Evolutionary conservation across 352 stramenopile species (phyloP), one percentile per base, ranked within the genome.

Genomic region (Phytophthora pinifolia): DNA sequence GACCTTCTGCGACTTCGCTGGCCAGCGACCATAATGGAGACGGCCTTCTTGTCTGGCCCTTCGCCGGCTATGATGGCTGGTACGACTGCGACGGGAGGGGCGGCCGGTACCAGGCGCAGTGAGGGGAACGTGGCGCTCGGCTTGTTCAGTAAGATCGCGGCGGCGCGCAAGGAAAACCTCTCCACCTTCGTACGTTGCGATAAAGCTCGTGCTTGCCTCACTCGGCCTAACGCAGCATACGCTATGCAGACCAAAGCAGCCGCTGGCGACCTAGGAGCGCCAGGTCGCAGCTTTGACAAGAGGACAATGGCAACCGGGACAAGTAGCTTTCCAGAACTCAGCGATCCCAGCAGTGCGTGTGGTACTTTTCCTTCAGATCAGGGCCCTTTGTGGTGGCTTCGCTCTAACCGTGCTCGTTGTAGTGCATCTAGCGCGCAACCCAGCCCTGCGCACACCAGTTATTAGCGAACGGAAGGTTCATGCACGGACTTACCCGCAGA

Each of bases 111-210:
- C 14, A 52, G 59, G 10, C 64, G 59, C 46, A 52, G 49, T 17
- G 46, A 72, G 29, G 71, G 73, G 14, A 75, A 82, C 39, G 72
- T 88, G 33, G 63, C 81, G 32, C 62, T 91, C 7, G 75, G 76
- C 1, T 65, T 89, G 46, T 87, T 89, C 59, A 86, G 76, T 51
- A 91, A 91, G 64, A 87, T 91, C 47, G 75, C 76, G 41, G 76
- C 79, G 14, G 74, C 68, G 30, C 76, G 76, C 43, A 91, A 86
- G 62, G 76, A 89, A 46, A 85, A 85, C 48, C 67, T 89, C 12
- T 74, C 67, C 35, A 46, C 52, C 15, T 82, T 76, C 51, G 73
- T 86, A 68, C 8, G 66, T 57, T 27, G 22, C 22, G 22, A 27
- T 27, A 5, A 27, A 3, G 4, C 22, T 13, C 13, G 6, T 41